These are phyloP conservation scores for Phytophthora megakarya DNA, from an alignment of 352 stramenopile species.

Conservation along the genomic window DNA sequence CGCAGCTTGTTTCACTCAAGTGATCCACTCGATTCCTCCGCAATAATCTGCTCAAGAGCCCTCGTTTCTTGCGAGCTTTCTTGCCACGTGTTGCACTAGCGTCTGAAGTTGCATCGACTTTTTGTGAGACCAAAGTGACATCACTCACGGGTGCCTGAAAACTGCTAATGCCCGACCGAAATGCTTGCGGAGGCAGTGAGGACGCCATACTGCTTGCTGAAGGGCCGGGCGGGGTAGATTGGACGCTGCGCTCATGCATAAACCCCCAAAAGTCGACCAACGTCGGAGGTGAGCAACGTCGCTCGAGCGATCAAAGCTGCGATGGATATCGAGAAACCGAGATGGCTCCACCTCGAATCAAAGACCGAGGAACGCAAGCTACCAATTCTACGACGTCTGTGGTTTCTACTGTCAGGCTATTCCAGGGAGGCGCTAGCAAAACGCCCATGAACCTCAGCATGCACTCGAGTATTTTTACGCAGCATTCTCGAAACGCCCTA, in stretches of 20 bases:
- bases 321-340: conserved; percentile 6
- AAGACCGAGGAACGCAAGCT: neutral
- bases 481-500: conserved; percentile 27
- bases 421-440: conserved; percentile 31
- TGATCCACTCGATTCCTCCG: conserved; percentile 21
- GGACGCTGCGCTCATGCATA: conserved; percentile 33
- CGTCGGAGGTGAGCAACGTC: conserved; percentile 7
- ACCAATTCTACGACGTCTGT: conserved; percentile 9
- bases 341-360: too few species aligned
- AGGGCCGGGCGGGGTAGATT: conserved; percentile 16
- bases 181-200: conserved; percentile 18
- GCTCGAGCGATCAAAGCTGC: conserved; percentile 6
- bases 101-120: conserved; percentile 29
- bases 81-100: neutral
- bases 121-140: conserved; percentile 8
- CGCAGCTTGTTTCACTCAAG: neutral
- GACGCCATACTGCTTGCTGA: conserved; percentile 31
- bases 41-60: conserved; percentile 16
- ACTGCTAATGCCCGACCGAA: conserved; percentile 19
- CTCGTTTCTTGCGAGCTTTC: neutral
- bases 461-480: conserved; percentile 31
- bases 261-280: conserved; percentile 18
- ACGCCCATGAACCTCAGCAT: conserved; percentile 3
- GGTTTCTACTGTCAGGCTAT: conserved; percentile 28
- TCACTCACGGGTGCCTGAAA: conserved; percentile 11